phyloP scores from a whole-genome alignment of 1,284 basidiomycete species.

The Trichosporon asahii region DNA sequence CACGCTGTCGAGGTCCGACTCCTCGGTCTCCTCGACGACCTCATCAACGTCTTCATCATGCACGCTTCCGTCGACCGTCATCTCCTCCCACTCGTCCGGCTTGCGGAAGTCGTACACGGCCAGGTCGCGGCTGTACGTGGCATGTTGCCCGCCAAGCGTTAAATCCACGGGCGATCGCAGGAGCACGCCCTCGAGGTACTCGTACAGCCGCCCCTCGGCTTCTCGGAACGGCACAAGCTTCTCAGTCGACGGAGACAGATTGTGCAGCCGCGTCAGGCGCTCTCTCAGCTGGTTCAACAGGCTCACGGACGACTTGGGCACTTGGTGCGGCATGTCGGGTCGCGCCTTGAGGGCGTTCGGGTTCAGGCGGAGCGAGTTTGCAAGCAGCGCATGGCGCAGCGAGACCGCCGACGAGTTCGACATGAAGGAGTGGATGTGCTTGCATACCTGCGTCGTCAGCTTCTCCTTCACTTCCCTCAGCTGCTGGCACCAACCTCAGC shows the following conservation, averaged over 20 bases:
- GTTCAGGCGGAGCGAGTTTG: conserved; percentile 66
- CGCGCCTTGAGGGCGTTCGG: conserved; percentile 47
- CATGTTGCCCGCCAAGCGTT: conserved; percentile 26
- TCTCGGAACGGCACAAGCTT: conserved; percentile 35
- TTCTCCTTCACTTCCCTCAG: too few relatives aligned
- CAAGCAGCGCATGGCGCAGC: conserved; percentile 74
- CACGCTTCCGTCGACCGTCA: not conserved
- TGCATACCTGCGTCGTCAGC: conserved; percentile 15
- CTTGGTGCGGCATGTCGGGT: conserved; percentile 25
- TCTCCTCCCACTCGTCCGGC: conserved; percentile 27
- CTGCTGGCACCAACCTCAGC: not conserved
- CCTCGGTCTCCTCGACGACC: conserved; percentile 6
- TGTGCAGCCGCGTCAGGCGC: conserved; percentile 41
- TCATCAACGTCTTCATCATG: conserved; percentile 12
- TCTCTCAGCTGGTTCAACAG: conserved; percentile 43
- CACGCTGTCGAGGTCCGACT: conserved; percentile 9
- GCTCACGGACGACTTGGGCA: conserved; percentile 50
- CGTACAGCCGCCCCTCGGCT: conserved; percentile 46
- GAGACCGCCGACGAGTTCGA: conserved; percentile 50
- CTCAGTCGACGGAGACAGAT: conserved; percentile 30
- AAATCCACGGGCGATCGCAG: conserved; percentile 27
- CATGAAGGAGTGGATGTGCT: conserved; percentile 22
- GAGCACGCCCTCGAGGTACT: conserved; percentile 49
- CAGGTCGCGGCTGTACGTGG: conserved; percentile 14
- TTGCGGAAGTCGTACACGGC: conserved; percentile 34